Percentiles rank a stretch among this genome's conserved stretches.
These are phyloP conservation scores for Tothia fuscella DNA, from an alignment of 2,329 filamentous ascomycete species.

Conservation along the genomic window DNA sequence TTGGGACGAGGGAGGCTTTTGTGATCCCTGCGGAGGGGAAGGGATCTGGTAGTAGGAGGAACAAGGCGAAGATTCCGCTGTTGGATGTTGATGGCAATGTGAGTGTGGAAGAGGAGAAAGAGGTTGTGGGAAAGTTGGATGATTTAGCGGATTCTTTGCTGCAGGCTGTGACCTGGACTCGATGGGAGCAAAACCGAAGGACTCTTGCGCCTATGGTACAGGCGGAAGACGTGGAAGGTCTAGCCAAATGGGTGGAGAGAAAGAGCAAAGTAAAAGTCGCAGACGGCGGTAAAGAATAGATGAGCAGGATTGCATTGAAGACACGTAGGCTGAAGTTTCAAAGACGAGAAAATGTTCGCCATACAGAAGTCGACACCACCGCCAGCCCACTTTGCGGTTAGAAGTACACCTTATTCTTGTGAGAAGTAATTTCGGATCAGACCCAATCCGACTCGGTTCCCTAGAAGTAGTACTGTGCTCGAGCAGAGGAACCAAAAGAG, in stretches of 20 bases:
- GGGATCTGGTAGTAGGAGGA: conserved; percentile 14
- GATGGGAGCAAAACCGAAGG: conserved; percentile 53
- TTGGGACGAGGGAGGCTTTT: conserved; percentile 25
- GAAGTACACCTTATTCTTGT: no score
- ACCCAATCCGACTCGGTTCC: no score
- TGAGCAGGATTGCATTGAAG: neutral
- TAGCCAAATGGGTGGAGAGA: neutral
- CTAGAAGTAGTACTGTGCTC: no score
- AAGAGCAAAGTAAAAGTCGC: no score
- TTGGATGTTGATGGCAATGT: neutral
- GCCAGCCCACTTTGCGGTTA: no score
- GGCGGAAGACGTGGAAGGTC: neutral
- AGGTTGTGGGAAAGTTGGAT: conserved; percentile 51
- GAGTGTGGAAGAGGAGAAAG: neutral
- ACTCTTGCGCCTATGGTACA: neutral
- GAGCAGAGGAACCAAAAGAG: no score
- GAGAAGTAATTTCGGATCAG: no score
- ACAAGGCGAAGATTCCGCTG: conserved; percentile 15
- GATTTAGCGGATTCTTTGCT: conserved; percentile 71
- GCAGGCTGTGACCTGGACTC: conserved; percentile 64
- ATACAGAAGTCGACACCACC: no score
- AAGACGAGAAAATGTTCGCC: no score
- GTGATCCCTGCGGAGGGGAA: conserved; percentile 19
- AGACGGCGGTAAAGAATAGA: neutral
- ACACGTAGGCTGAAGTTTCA: no score